A percentile compares a stretch with the other conserved stretches of the same genome.
Evolutionary conservation across 257 asterid genomes (phyloP).

Genomic region (Agastache rugosa): DNA sequence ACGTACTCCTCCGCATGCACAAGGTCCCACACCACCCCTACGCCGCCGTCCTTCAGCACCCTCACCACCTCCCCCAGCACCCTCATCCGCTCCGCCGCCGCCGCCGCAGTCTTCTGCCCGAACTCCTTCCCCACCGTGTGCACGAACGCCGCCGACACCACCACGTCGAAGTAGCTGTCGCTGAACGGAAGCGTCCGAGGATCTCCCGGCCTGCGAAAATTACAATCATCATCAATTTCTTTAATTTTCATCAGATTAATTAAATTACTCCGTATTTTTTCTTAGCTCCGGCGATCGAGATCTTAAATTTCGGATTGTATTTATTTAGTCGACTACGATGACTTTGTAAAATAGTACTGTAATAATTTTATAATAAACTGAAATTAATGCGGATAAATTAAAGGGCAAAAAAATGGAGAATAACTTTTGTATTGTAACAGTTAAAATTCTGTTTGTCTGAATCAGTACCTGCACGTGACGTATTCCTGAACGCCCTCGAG

Average conservation of each 20-base stretch:
- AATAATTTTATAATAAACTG: no score
- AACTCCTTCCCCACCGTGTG: constrained; percentile 92
- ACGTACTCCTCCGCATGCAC: constrained; percentile 87
- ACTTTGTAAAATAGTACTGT: no score
- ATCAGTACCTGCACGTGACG: constrained; percentile 72
- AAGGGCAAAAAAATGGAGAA: no score
- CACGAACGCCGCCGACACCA: constrained; percentile 89
- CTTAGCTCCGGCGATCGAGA: background rate
- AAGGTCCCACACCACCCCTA: constrained; percentile 93
- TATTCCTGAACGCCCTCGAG: constrained; percentile 92
- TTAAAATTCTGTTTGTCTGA: no score
- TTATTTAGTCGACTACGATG: no score
- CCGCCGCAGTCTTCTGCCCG: constrained; percentile 80
- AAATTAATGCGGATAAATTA: no score
- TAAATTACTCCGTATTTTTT: no score
- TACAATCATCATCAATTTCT: no score
- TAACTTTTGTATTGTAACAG: no score
- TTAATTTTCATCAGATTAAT: no score
- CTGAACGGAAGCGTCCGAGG: constrained; percentile 80
- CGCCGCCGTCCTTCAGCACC: constrained; percentile 85
- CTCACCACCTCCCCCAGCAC: constrained; percentile 84
- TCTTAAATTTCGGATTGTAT: background rate
- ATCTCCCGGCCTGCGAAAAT: constrained; percentile 65
- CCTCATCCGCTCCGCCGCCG: constrained; percentile 88
- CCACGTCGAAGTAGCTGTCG: constrained; percentile 88